Percentiles rank a stretch among this genome's conserved stretches.
These are phyloP conservation scores for Blastobotrys petasosporus DNA, from an alignment of 1,139 yeast species.

Conservation along the genomic window DNA sequence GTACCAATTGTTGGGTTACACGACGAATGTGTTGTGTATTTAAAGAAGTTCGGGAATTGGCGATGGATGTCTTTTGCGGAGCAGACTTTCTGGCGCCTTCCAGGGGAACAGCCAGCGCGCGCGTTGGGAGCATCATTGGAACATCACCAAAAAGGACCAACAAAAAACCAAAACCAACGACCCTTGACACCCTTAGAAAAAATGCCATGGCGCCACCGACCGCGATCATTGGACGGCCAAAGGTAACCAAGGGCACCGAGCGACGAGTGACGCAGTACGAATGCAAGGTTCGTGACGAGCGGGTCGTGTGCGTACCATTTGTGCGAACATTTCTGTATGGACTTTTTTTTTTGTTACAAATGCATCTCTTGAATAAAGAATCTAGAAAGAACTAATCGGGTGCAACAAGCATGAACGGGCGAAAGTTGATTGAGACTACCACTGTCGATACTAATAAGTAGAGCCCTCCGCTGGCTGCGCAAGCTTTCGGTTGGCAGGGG, in stretches of 20 bases:
- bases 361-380: background rate
- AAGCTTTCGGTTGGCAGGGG: constrained; percentile 72
- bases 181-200: no score
- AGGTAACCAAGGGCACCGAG: constrained; percentile 11
- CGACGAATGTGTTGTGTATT: no score
- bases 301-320: constrained; percentile 24
- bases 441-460: constrained; percentile 43
- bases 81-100: no score
- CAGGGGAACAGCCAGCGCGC: no score
- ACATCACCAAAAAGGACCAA: no score
- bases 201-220: constrained; percentile 27
- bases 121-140: no score
- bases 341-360: background rate
- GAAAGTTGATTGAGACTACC: constrained; percentile 46
- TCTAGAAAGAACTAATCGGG: background rate
- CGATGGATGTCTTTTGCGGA: no score
- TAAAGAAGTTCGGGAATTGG: no score
- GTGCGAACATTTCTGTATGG: constrained; percentile 11
- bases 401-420: constrained; percentile 19
- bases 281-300: constrained; percentile 19
- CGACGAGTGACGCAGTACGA: constrained; percentile 40
- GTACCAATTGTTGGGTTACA: no score
- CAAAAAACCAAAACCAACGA: no score
- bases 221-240: constrained; percentile 16
- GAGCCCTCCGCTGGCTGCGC: constrained; percentile 90